Evolutionary conservation across 2,329 filamentous ascomycete species (phyloP).

Genomic region (Neonectria punicea): DNA sequence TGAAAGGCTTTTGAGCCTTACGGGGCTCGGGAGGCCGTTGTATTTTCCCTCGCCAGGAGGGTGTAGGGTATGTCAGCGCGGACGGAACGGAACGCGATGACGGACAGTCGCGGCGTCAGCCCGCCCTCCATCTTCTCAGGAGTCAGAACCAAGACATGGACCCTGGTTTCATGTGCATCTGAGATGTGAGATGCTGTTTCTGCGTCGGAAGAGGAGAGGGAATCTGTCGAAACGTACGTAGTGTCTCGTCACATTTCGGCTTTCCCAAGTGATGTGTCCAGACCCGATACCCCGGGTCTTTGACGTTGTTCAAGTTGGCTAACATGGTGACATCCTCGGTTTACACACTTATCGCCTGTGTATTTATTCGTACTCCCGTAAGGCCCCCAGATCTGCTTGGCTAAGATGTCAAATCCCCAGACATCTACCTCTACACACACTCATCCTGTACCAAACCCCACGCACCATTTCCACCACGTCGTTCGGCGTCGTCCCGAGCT

Average conservation of each 20-base stretch:
- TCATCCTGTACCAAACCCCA: constrained; percentile 27
- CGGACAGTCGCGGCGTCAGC: constrained; percentile 1
- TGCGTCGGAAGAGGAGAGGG: not conserved
- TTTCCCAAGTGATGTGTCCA: not conserved
- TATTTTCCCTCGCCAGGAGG: not conserved
- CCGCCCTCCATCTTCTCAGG: not conserved
- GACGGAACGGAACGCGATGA: constrained; percentile 20
- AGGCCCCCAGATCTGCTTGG: constrained; percentile 6
- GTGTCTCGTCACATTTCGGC: not conserved
- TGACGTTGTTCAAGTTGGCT: not conserved
- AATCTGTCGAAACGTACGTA: not conserved
- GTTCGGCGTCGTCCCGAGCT: not conserved
- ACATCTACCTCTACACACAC: constrained; percentile 2
- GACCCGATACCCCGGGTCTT: too few species aligned
- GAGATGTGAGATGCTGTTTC: constrained; percentile 1
- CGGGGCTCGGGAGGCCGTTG: not conserved
- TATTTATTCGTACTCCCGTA: not conserved
- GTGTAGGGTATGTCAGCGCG: constrained; percentile 24
- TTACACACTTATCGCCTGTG: not conserved
- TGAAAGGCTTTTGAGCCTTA: not conserved
- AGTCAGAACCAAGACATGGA: constrained; percentile 1
- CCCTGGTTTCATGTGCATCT: constrained; percentile 17
- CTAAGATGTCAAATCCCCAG: constrained; percentile 16
- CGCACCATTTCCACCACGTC: constrained; percentile 33
- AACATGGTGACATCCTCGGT: not conserved